Conservation (phyloP, 768 basidiomycete species). For the Xanthoconium purpureum region DNA sequence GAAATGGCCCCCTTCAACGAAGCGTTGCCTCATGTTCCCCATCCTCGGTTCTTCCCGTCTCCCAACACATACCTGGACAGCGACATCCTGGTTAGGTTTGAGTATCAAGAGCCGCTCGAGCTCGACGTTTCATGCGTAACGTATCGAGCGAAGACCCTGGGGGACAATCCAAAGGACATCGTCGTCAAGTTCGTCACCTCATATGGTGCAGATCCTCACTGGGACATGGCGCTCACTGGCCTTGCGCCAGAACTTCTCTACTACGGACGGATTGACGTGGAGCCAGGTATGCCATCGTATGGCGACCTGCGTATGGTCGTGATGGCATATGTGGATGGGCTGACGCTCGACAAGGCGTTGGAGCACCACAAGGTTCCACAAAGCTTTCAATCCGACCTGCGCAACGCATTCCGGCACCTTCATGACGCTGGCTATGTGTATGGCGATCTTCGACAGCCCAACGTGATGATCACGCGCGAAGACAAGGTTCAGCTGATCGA, state of each 20-base stretch:
- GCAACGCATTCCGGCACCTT: slow-evolving; percentile 23
- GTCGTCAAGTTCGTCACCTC: slow-evolving; percentile 38
- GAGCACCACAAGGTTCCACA: background rate
- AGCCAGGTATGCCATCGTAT: slow-evolving; percentile 14
- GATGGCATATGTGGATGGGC: background rate
- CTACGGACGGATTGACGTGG: slow-evolving; percentile 19
- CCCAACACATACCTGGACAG: background rate
- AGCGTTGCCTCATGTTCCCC: too few species aligned
- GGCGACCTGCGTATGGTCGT: slow-evolving; percentile 7
- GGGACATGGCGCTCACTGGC: slow-evolving; percentile 25
- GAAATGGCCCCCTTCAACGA: background rate
- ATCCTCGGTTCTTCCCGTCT: slow-evolving; percentile 24
- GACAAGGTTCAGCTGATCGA: background rate
- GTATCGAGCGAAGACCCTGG: slow-evolving; percentile 19
- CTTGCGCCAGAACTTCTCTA: slow-evolving; percentile 34
- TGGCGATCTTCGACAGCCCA: slow-evolving; percentile 36
- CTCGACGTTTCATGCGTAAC: slow-evolving; percentile 25
- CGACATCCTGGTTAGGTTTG: slow-evolving; percentile 10
- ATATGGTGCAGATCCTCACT: slow-evolving; percentile 34
- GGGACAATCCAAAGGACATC: slow-evolving; percentile 8
- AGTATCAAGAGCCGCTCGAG: slow-evolving; percentile 21
- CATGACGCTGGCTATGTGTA: slow-evolving; percentile 34
- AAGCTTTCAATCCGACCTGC: slow-evolving; percentile 21
- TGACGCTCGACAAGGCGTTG: background rate
- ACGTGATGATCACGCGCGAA: slow-evolving; percentile 29